These are phyloP conservation scores for Calonectria pseudoturangicola DNA, from an alignment of 2,329 filamentous ascomycete genomes.

Conservation along the genomic window DNA sequence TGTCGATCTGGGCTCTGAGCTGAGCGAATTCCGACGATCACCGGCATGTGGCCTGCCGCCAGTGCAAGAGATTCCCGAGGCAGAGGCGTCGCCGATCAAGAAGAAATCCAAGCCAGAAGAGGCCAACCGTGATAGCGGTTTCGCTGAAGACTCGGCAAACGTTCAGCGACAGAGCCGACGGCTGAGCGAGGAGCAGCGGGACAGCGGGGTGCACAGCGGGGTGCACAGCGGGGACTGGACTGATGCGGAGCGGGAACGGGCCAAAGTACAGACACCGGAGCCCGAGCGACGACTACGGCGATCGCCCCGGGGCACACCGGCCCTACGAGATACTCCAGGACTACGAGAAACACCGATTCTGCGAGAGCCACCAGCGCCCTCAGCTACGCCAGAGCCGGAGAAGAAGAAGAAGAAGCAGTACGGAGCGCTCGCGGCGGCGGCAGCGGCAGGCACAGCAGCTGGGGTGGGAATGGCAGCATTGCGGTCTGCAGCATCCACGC, in stretches of 20 bases:
- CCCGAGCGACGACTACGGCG: constrained; percentile 56
- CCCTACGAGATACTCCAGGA: constrained; percentile 63
- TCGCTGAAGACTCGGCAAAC: constrained; percentile 62
- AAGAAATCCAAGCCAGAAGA: constrained; percentile 46
- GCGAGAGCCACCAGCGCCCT: constrained; percentile 60
- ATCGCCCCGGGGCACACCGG: constrained; percentile 62
- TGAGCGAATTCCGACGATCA: constrained; percentile 65
- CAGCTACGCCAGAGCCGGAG: constrained; percentile 66
- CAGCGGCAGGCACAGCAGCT: constrained; percentile 38
- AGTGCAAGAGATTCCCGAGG: constrained; percentile 71
- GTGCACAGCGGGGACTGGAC: constrained; percentile 71
- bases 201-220: constrained; percentile 77
- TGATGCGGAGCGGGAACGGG: constrained; percentile 54
- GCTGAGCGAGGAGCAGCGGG: constrained; percentile 63
- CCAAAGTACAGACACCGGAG: constrained; percentile 55
- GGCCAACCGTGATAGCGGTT: constrained; percentile 60
- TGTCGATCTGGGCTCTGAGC: constrained; percentile 51
- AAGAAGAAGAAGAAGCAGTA: constrained; percentile 62
- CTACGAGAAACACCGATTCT: constrained; percentile 65
- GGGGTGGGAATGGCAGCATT: constrained; percentile 37
- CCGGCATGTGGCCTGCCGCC: constrained; percentile 68
- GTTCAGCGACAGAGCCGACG: constrained; percentile 60
- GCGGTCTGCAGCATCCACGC: constrained; percentile 46
- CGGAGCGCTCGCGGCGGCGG: constrained; percentile 52
- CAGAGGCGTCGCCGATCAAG: constrained; percentile 59